These are phyloP conservation scores for Candida silvatica DNA, from an alignment of 805 yeast genomes.

Conservation along the genomic window DNA sequence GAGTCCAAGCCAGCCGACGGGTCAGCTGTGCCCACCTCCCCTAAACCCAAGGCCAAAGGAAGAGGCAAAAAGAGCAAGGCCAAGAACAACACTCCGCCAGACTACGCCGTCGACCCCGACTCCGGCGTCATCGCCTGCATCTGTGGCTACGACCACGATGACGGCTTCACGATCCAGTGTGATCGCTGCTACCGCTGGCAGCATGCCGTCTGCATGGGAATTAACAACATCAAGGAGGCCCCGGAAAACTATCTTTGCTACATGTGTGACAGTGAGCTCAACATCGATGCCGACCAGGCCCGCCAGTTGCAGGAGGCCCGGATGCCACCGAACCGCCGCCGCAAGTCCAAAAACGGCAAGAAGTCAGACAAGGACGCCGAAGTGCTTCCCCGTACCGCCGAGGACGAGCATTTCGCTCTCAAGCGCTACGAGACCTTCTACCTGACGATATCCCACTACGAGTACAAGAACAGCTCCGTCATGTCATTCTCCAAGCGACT, in stretches of 20 bases:
- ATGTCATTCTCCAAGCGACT: slow-evolving; percentile 19
- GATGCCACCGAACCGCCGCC: neutral
- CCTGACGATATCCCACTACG: slow-evolving; percentile 35
- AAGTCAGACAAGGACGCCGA: slow-evolving; percentile 17
- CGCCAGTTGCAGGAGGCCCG: slow-evolving; percentile 25
- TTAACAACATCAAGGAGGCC: slow-evolving; percentile 58
- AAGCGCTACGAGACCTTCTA: slow-evolving; percentile 48
- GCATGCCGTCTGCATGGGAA: slow-evolving; percentile 86
- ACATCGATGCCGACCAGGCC: slow-evolving; percentile 32
- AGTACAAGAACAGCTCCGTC: slow-evolving; percentile 31
- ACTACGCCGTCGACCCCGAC: slow-evolving; percentile 72
- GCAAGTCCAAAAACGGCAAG: neutral
- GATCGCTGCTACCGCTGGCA: slow-evolving; percentile 92
- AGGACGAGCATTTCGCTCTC: slow-evolving; percentile 33
- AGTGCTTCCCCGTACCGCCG: slow-evolving; percentile 25
- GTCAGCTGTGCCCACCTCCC: too few relatives aligned
- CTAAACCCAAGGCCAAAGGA: too few relatives aligned
- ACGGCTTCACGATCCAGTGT: slow-evolving; percentile 93
- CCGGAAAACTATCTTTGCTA: slow-evolving; percentile 82
- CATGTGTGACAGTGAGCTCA: slow-evolving; percentile 47
- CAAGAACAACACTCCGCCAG: too few relatives aligned
- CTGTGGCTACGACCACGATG: slow-evolving; percentile 81
- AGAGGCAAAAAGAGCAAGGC: too few relatives aligned
- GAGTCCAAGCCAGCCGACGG: too few relatives aligned
- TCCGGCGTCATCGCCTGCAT: slow-evolving; percentile 84